These are phyloP conservation scores for Bimuria novae-zelandiae DNA, from an alignment of 2,329 filamentous ascomycete genomes.

Conservation along the genomic window DNA sequence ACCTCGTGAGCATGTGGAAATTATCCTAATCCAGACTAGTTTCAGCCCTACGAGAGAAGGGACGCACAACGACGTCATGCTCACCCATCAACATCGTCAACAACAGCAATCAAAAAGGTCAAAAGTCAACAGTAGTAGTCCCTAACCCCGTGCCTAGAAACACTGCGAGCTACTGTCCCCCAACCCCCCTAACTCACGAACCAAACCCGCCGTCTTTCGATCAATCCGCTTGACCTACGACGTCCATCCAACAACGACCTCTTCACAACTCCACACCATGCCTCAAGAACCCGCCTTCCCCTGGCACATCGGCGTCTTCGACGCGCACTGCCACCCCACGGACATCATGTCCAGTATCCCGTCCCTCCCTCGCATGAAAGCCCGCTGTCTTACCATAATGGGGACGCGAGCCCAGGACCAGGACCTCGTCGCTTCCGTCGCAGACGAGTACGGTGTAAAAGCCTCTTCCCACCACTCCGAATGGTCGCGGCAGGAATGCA, in stretches of 20 bases:
- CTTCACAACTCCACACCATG: too few species aligned
- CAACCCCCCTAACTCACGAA: too few species aligned
- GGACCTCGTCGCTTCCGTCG: conserved; percentile 68
- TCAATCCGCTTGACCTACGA: too few species aligned
- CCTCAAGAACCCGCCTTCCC: conserved; percentile 52
- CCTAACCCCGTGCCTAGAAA: not conserved
- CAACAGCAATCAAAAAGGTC: too few species aligned
- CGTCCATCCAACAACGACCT: too few species aligned
- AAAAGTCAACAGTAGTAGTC: too few species aligned
- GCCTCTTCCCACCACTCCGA: conserved; percentile 24
- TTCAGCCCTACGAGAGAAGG: not conserved
- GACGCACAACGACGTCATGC: not conserved
- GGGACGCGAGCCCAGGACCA: conserved; percentile 77
- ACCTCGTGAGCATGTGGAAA: too few species aligned
- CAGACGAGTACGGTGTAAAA: conserved; percentile 58
- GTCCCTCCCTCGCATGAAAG: conserved; percentile 67
- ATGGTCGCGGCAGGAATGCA: conserved; percentile 46
- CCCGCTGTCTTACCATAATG: conserved; percentile 73
- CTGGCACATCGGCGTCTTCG: conserved; percentile 73
- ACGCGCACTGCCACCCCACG: conserved; percentile 84
- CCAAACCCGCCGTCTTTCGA: too few species aligned
- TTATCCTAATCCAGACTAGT: too few species aligned
- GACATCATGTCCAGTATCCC: conserved; percentile 70
- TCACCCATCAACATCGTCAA: not conserved
- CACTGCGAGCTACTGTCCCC: not conserved